phyloP scores from a whole-genome alignment of 495 filamentous ascomycete genomes.

The Pyronema domesticum region DNA sequence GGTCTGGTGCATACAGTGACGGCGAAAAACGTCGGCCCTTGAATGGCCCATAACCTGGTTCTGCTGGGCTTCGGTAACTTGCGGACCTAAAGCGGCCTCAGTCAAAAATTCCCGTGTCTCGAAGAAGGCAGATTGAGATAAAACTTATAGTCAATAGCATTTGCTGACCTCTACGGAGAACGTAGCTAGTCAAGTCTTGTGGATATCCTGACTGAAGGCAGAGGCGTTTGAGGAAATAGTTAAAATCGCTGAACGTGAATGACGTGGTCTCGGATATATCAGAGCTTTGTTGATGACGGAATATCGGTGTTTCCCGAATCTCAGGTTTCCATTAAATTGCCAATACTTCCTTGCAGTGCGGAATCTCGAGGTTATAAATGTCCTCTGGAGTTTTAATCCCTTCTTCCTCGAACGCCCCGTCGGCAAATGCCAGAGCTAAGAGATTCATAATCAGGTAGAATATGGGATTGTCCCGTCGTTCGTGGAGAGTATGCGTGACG shows the following conservation, averaged over 20 bases:
- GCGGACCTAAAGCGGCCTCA: background rate
- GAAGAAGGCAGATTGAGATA: too few relatives aligned
- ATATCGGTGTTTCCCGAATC: slow-evolving; percentile 4
- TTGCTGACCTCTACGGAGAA: slow-evolving; percentile 2
- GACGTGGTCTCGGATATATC: background rate
- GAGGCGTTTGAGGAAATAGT: background rate
- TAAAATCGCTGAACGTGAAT: background rate
- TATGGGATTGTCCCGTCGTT: background rate
- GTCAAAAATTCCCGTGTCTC: background rate
- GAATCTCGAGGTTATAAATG: slow-evolving; percentile 4
- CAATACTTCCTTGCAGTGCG: slow-evolving; percentile 1
- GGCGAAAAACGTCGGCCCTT: slow-evolving; percentile 1
- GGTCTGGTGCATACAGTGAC: slow-evolving; percentile 2
- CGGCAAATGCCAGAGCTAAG: slow-evolving; percentile 4
- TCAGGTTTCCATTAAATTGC: slow-evolving; percentile 6
- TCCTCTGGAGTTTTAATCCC: slow-evolving; percentile 5
- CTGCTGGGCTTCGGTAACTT: slow-evolving; percentile 1
- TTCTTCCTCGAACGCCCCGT: background rate
- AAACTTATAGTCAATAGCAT: slow-evolving; percentile 1
- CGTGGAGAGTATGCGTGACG: background rate
- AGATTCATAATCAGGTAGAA: slow-evolving; percentile 3
- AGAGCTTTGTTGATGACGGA: background rate
- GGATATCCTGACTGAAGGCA: background rate
- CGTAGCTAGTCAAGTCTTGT: background rate
- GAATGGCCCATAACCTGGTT: slow-evolving; percentile 5